Evolutionary conservation across 257 asterid species (phyloP).

Genomic region (Agastache rugosa): DNA sequence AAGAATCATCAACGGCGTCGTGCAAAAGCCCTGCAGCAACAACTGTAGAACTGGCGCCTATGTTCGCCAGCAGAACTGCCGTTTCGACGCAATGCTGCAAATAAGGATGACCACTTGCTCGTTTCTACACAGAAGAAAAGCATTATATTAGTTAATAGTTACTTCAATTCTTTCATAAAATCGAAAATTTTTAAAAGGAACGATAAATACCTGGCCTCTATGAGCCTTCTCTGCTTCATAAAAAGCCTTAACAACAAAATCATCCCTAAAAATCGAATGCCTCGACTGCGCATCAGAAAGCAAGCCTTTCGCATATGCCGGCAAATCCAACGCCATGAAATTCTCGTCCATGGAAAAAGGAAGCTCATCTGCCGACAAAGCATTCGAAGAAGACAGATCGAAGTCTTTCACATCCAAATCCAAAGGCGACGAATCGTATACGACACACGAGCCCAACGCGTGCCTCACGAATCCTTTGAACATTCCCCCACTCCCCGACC

Average conservation of each 20-base stretch:
- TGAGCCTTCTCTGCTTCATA: constrained; percentile 78
- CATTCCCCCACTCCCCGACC: constrained; percentile 62
- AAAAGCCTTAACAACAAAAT: constrained; percentile 79
- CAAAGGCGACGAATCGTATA: constrained; percentile 55
- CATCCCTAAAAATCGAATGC: constrained; percentile 72
- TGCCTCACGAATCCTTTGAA: constrained; percentile 72
- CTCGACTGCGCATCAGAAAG: constrained; percentile 75
- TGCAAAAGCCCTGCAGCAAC: constrained; percentile 97
- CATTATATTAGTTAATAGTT: constrained; percentile 9
- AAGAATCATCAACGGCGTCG: constrained; percentile 87
- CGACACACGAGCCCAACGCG: constrained; percentile 78
- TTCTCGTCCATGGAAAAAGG: constrained; percentile 83
- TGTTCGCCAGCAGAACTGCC: constrained; percentile 68
- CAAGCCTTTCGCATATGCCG: constrained; percentile 66
- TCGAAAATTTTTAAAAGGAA: background rate
- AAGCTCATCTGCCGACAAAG: constrained; percentile 63
- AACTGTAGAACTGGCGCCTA: constrained; percentile 89
- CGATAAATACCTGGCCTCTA: constrained; percentile 75
- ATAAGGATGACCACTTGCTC: constrained; percentile 95
- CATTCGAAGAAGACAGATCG: constrained; percentile 43
- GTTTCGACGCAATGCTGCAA: constrained; percentile 97
- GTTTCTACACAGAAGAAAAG: constrained; percentile 54
- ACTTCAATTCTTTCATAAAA: background rate
- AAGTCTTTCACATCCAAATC: constrained; percentile 48
- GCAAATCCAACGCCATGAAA: constrained; percentile 50